phyloP scores from a whole-genome alignment of 139 green algal genomes.

The Chlorella sp. region DNA sequence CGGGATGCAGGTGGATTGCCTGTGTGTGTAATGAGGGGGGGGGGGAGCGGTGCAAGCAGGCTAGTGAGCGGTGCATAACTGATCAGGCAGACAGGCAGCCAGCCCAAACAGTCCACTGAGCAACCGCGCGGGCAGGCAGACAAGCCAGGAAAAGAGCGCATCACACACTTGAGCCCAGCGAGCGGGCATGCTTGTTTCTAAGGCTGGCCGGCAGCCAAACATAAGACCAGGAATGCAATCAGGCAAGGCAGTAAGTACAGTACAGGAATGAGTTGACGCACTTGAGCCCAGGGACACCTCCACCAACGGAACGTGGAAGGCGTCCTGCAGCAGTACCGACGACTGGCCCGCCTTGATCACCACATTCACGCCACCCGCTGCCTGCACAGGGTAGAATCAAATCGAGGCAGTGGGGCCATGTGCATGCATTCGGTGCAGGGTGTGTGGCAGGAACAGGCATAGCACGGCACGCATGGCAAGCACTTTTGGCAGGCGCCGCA shows the following conservation, averaged over 20 bases:
- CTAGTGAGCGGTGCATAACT: too few species aligned
- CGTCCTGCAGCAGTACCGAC: slow-evolving; percentile 65
- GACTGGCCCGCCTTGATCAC: slow-evolving; percentile 49
- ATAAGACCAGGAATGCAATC: too few species aligned
- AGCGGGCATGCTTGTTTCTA: too few species aligned
- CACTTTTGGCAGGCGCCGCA: too few species aligned
- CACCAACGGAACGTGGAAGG: slow-evolving; percentile 63
- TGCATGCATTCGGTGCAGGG: too few species aligned
- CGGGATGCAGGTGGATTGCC: neutral
- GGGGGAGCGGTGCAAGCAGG: too few species aligned
- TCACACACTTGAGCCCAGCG: too few species aligned
- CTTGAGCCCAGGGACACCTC: slow-evolving; percentile 65
- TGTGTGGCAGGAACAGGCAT: neutral
- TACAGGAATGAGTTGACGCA: neutral
- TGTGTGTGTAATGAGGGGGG: too few species aligned
- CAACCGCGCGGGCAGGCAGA: neutral
- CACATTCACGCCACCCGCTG: slow-evolving; percentile 52
- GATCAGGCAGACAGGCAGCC: neutral
- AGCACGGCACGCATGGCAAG: too few species aligned
- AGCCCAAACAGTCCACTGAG: neutral
- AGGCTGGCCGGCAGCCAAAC: too few species aligned
- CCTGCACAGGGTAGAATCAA: slow-evolving; percentile 1
- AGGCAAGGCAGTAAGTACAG: neutral
- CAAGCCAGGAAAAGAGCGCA: too few species aligned
- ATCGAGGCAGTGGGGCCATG: too few species aligned